These are phyloP conservation scores for Fomitopsis pinicola DNA, from an alignment of 1,284 basidiomycete genomes.

Conservation along the genomic window DNA sequence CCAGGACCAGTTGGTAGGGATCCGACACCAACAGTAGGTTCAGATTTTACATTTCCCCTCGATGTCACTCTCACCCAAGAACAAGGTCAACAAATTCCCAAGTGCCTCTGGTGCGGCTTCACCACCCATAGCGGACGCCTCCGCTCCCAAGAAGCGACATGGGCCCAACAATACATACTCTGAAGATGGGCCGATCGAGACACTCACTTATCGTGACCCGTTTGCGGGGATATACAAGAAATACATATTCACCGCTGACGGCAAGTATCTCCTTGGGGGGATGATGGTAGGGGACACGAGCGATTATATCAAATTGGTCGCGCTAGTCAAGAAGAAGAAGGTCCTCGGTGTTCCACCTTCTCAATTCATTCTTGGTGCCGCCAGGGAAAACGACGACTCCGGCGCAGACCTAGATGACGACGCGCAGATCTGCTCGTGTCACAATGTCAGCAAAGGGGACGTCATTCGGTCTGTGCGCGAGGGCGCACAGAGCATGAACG, in stretches of 20 bases:
- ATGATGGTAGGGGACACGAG: constrained; percentile 80
- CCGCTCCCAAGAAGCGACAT: constrained; percentile 25
- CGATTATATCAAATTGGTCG: constrained; percentile 69
- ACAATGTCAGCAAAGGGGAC: constrained; percentile 65
- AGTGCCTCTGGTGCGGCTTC: not conserved
- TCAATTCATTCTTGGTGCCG: constrained; percentile 58
- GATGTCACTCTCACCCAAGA: not conserved
- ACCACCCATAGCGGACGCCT: constrained; percentile 14
- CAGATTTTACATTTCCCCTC: not conserved
- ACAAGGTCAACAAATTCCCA: constrained; percentile 8
- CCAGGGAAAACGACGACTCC: constrained; percentile 47
- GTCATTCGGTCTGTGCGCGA: constrained; percentile 53
- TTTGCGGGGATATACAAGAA: constrained; percentile 73
- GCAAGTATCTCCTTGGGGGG: constrained; percentile 70
- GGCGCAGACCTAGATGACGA: constrained; percentile 71
- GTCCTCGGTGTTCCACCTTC: constrained; percentile 60
- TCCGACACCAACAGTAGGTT: not conserved
- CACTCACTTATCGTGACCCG: constrained; percentile 69
- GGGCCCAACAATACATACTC: constrained; percentile 9
- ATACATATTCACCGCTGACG: constrained; percentile 73
- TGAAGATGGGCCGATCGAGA: constrained; percentile 49
- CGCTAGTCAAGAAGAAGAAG: constrained; percentile 75
- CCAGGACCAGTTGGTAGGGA: not conserved
- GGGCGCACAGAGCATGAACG: constrained; percentile 46
- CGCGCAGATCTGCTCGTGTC: constrained; percentile 68